A percentile compares a stretch with the other conserved stretches of the same genome.
phyloP scores from a whole-genome alignment of 2,329 filamentous ascomycete genomes.

The Rhinocladiella mackenziei region DNA sequence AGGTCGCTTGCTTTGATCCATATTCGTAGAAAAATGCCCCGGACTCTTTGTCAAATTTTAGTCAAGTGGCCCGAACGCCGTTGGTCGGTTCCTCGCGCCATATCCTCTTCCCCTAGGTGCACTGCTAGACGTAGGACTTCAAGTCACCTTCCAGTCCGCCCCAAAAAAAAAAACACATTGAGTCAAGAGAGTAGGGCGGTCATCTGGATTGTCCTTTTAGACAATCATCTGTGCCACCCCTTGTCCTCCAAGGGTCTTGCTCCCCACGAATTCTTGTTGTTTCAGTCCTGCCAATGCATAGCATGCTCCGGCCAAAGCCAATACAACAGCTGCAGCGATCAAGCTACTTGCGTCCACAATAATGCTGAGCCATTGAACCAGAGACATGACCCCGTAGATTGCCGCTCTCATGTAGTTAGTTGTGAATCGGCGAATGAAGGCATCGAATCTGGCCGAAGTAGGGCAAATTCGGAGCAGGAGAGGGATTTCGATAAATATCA shows the following conservation, averaged over 20 bases:
- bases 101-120: neutral
- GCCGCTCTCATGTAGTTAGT: constrained; percentile 92
- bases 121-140: neutral
- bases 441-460: constrained; percentile 84
- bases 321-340: constrained; percentile 79
- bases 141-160: constrained; percentile 10
- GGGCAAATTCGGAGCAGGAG: constrained; percentile 96
- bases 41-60: neutral
- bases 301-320: constrained; percentile 72
- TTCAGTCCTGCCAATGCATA: constrained; percentile 55
- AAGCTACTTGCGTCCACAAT: constrained; percentile 63
- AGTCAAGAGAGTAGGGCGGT: neutral
- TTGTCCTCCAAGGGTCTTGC: constrained; percentile 91
- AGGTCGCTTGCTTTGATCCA: neutral
- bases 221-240: constrained; percentile 40
- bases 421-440: constrained; percentile 82
- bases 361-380: constrained; percentile 80
- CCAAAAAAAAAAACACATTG: neutral
- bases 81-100: neutral
- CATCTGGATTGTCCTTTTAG: too few relatives aligned
- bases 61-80: too few relatives aligned
- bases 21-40: neutral
- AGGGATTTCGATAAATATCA: constrained; percentile 85
- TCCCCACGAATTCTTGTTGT: constrained; percentile 52
- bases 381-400: constrained; percentile 76